These are phyloP conservation scores for Coemansia erecta DNA, from an alignment of 192 early-diverging fungal genomes.

Conservation along the genomic window DNA sequence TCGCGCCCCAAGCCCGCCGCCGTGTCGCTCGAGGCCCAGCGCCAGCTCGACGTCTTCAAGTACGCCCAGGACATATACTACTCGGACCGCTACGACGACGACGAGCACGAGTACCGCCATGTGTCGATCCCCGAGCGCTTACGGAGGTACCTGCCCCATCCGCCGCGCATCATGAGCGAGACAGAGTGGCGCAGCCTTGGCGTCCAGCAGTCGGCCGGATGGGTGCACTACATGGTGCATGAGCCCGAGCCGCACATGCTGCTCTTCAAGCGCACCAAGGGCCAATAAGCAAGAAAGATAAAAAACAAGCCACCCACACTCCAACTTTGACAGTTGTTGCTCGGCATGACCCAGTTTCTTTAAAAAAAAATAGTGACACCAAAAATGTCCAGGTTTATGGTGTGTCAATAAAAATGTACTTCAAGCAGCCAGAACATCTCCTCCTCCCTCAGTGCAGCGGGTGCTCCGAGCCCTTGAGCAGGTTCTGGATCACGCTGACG, in stretches of 20 bases:
- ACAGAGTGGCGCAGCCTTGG: conserved; percentile 42
- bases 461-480: conserved; percentile 46
- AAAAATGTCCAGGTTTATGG: not conserved
- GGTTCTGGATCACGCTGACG: conserved; percentile 39
- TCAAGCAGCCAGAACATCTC: not conserved
- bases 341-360: not conserved
- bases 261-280: conserved; percentile 46
- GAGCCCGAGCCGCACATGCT: conserved; percentile 51
- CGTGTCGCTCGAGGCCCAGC: conserved; percentile 22
- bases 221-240: conserved; percentile 53
- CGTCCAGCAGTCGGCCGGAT: conserved; percentile 49
- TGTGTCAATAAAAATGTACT: too few relatives aligned
- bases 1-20: conserved; percentile 9
- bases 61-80: conserved; percentile 39
- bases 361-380: not conserved
- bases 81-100: conserved; percentile 50
- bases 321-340: not conserved
- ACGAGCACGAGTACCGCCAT: conserved; percentile 47
- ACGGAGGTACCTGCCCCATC: conserved; percentile 45
- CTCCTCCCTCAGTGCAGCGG: conserved; percentile 26
- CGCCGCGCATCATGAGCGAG: conserved; percentile 37
- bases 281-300: too few relatives aligned
- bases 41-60: conserved; percentile 22
- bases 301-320: too few relatives aligned
- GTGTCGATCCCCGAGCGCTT: conserved; percentile 45